A percentile compares a stretch with the other conserved stretches of the same genome.
Evolutionary conservation across 2,329 filamentous ascomycete genomes (phyloP).

Genomic region (Claviceps maximensis): DNA sequence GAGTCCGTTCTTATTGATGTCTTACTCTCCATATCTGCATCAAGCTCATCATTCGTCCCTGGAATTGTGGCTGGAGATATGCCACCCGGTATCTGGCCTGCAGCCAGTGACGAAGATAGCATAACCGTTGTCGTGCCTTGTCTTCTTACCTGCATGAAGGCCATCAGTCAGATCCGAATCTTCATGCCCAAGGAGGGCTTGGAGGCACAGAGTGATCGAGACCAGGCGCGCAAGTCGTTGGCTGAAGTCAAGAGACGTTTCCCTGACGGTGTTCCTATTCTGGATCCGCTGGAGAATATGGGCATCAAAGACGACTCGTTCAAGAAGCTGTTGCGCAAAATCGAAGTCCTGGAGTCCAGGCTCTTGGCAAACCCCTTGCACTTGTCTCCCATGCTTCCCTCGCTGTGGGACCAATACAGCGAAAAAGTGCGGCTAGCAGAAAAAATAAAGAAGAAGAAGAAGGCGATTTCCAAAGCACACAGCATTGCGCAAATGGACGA

Average conservation of each 20-base stretch:
- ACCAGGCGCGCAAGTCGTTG: slow-evolving; percentile 55
- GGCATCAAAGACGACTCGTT: slow-evolving; percentile 83
- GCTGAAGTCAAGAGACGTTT: slow-evolving; percentile 77
- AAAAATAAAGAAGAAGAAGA: slow-evolving; percentile 80
- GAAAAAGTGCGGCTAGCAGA: slow-evolving; percentile 62
- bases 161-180: slow-evolving; percentile 71
- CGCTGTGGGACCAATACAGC: slow-evolving; percentile 77
- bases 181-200: slow-evolving; percentile 66
- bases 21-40: slow-evolving; percentile 47
- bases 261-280: slow-evolving; percentile 75
- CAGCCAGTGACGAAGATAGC: slow-evolving; percentile 16
- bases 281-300: slow-evolving; percentile 97
- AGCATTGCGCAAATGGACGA: slow-evolving; percentile 90
- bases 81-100: slow-evolving; percentile 43
- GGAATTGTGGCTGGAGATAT: slow-evolving; percentile 30
- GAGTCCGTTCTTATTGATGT: slow-evolving; percentile 77
- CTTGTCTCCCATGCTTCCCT: slow-evolving; percentile 70
- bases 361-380: slow-evolving; percentile 83
- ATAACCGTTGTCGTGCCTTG: slow-evolving; percentile 51
- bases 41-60: slow-evolving; percentile 31
- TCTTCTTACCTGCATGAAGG: slow-evolving; percentile 71
- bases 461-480: slow-evolving; percentile 70
- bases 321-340: slow-evolving; percentile 87
- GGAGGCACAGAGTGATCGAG: slow-evolving; percentile 49
- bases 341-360: slow-evolving; percentile 88